Conservation (phyloP, 371 early-diverging fungal species). For the Circinella umbellata region DNA sequence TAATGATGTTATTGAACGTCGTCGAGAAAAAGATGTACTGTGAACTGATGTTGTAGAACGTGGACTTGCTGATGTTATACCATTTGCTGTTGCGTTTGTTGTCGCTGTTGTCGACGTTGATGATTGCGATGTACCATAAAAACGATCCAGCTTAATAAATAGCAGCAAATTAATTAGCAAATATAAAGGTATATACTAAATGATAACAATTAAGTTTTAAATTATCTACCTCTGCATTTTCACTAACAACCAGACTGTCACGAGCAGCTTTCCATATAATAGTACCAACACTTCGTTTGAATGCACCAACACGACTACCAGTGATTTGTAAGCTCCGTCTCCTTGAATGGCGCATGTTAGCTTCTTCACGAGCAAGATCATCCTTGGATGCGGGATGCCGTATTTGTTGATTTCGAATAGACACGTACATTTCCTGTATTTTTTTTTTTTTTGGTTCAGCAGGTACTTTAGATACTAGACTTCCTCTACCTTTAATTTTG, state of each 20-base stretch:
- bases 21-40: conserved; percentile 16
- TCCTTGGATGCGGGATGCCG: conserved; percentile 50
- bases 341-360: conserved; percentile 14
- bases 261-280: conserved; percentile 41
- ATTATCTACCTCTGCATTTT: conserved; percentile 17
- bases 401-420: conserved; percentile 67
- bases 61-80: conserved; percentile 18
- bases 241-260: conserved; percentile 34
- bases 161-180: background rate
- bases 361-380: conserved; percentile 1
- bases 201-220: background rate
- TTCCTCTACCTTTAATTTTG: background rate
- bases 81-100: background rate
- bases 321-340: conserved; percentile 32
- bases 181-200: background rate
- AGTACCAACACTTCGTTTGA: conserved; percentile 44
- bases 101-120: too few species aligned
- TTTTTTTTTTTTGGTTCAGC: too few species aligned
- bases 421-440: conserved; percentile 62
- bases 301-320: conserved; percentile 32
- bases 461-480: too few species aligned
- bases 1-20: conserved; percentile 29
- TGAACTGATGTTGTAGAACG: conserved; percentile 24
- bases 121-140: background rate
- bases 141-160: conserved; percentile 2